These are phyloP conservation scores for Solioccasus polychromus DNA, from an alignment of 768 basidiomycete genomes.

Conservation along the genomic window DNA sequence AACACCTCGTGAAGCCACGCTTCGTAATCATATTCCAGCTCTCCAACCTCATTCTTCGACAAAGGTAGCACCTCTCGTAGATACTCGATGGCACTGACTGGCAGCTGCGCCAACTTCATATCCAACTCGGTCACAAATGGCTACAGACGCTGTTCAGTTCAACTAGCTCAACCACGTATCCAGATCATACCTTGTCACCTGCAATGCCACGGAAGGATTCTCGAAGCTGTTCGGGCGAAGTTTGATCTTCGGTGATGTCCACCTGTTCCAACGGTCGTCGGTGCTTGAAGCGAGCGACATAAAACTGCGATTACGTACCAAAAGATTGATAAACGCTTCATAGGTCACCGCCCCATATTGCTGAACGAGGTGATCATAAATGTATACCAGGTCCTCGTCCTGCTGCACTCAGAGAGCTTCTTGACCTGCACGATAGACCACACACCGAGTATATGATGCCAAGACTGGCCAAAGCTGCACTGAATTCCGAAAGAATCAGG, in stretches of 20 bases:
- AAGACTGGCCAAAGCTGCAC: conserved; percentile 90
- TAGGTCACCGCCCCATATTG: conserved; percentile 89
- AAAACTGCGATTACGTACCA: conserved; percentile 49
- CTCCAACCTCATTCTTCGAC: conserved; percentile 48
- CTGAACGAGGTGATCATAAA: conserved; percentile 74
- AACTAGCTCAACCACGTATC: background rate
- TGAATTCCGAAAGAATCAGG: conserved; percentile 78
- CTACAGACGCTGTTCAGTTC: conserved; percentile 38
- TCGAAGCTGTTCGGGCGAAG: conserved; percentile 85
- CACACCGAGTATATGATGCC: conserved; percentile 88
- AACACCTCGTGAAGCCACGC: conserved; percentile 80
- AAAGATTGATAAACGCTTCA: conserved; percentile 90
- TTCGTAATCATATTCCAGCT: conserved; percentile 78
- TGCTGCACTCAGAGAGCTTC: conserved; percentile 23
- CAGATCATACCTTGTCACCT: conserved; percentile 68
- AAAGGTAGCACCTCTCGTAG: conserved; percentile 79
- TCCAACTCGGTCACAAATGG: conserved; percentile 93
- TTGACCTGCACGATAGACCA: background rate
- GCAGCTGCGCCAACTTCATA: conserved; percentile 78
- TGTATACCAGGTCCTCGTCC: conserved; percentile 85
- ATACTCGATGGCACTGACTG: conserved; percentile 73
- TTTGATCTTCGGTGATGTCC: conserved; percentile 94
- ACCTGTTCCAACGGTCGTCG: conserved; percentile 49
- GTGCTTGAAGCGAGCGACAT: background rate
- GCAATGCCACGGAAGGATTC: conserved; percentile 94